Conservation (phyloP, 257 asterid species). For the Fraxinus pennsylvanica region DNA sequence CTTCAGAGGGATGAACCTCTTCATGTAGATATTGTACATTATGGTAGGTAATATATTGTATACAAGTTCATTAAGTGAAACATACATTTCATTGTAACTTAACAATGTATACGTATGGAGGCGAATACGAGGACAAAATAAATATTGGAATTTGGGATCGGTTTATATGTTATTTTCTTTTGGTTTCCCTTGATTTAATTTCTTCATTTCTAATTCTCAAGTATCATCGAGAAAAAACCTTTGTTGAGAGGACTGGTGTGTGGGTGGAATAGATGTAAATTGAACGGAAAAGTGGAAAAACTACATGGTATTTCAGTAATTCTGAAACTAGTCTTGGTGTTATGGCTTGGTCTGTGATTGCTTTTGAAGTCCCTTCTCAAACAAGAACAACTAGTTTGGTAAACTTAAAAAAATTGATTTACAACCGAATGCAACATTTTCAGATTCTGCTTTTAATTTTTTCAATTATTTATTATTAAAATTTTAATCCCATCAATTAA, state of each 20-base stretch:
- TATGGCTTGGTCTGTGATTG: too few species aligned
- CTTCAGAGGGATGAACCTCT: slow-evolving; percentile 6
- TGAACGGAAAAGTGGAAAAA: too few species aligned
- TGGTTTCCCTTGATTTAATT: neutral
- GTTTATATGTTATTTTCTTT: neutral
- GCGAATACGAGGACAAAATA: too few species aligned
- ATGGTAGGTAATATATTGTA: slow-evolving; percentile 8
- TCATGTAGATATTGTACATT: slow-evolving; percentile 18
- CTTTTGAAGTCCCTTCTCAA: too few species aligned
- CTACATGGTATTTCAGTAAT: too few species aligned
- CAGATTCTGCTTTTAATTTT: too few species aligned
- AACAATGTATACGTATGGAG: neutral
- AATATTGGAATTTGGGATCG: neutral
- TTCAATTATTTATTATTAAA: too few species aligned
- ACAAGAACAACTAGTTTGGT: too few species aligned
- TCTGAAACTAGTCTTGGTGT: too few species aligned
- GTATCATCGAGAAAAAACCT: neutral
- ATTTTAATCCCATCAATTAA: too few species aligned
- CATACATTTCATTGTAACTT: neutral
- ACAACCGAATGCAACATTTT: too few species aligned
- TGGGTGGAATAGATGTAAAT: neutral
- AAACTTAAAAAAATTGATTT: too few species aligned
- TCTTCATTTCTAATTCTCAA: neutral
- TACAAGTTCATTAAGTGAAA: neutral
- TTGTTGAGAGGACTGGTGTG: neutral